phyloP scores from a whole-genome alignment of 2,329 filamentous ascomycete genomes.

The Hirsutella rhossiliensis region DNA sequence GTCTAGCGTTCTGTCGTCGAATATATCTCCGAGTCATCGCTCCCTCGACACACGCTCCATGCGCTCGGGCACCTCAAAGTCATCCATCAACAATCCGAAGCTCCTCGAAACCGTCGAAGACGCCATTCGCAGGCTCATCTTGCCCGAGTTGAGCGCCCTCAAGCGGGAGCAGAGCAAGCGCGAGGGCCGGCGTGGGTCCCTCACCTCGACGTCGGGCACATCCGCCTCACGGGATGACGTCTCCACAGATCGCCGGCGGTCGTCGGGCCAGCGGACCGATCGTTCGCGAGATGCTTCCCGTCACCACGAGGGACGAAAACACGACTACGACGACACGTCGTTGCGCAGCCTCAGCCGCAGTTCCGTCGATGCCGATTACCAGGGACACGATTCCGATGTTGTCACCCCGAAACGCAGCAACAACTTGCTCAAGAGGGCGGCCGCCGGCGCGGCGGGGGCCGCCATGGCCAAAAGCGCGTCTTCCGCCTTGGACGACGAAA shows the following conservation, averaged over 20 bases:
- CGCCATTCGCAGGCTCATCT: constrained; percentile 76
- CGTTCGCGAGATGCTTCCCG: constrained; percentile 39
- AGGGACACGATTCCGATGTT: constrained; percentile 21
- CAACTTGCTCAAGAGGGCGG: constrained; percentile 31
- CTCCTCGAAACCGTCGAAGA: constrained; percentile 86
- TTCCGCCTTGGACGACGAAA: constrained; percentile 22
- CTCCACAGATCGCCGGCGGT: constrained; percentile 49
- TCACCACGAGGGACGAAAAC: constrained; percentile 32
- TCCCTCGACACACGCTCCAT: constrained; percentile 43
- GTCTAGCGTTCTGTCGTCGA: constrained; percentile 42
- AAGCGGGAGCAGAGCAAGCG: constrained; percentile 81
- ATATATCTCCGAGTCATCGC: constrained; percentile 40
- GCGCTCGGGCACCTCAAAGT: constrained; percentile 41
- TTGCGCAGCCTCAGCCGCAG: constrained; percentile 35
- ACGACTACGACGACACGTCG: constrained; percentile 39
- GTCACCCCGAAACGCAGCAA: constrained; percentile 32
- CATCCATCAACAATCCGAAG: constrained; percentile 86
- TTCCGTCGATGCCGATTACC: constrained; percentile 27
- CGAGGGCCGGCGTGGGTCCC: constrained; percentile 56
- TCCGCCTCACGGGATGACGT: constrained; percentile 41
- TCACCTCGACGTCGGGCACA: constrained; percentile 39
- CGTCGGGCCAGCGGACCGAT: constrained; percentile 41
- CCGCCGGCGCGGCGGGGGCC: constrained; percentile 30
- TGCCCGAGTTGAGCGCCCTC: constrained; percentile 83
- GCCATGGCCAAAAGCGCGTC: constrained; percentile 20